Conservation (phyloP, 2,329 filamentous ascomycete genomes). For the Nemania sp. region DNA sequence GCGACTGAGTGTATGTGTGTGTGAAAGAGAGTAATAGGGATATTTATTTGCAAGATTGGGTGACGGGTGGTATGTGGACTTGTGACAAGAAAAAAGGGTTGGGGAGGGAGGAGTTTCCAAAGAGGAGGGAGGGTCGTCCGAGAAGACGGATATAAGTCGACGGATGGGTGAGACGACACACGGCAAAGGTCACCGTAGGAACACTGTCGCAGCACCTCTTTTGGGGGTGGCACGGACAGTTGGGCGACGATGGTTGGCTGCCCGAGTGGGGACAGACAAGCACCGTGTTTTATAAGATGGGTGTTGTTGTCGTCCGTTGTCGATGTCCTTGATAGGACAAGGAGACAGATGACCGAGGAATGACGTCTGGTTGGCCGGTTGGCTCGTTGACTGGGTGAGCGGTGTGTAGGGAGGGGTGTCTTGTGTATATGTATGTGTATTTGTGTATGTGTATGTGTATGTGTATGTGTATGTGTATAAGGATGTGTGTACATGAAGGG, state of each 20-base stretch:
- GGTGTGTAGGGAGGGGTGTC: constrained; percentile 6
- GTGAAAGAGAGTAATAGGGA: constrained; percentile 4
- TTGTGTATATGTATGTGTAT: too few relatives aligned
- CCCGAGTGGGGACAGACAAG: background rate
- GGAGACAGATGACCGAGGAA: background rate
- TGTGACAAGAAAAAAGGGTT: constrained; percentile 14
- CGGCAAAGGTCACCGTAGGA: constrained; percentile 28
- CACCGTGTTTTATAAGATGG: background rate
- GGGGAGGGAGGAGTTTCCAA: constrained; percentile 17
- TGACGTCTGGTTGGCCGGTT: constrained; percentile 8
- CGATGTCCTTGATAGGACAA: constrained; percentile 20
- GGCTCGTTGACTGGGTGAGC: constrained; percentile 3
- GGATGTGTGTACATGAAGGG: background rate
- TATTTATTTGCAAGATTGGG: background rate
- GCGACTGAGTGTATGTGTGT: background rate
- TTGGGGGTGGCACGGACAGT: constrained; percentile 24
- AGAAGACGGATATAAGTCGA: constrained; percentile 20
- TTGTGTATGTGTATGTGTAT: too few relatives aligned
- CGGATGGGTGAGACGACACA: constrained; percentile 18
- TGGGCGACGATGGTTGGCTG: constrained; percentile 25
- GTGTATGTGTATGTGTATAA: too few relatives aligned
- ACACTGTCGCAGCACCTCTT: constrained; percentile 26
- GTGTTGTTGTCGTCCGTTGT: constrained; percentile 13
- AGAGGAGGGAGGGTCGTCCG: constrained; percentile 15
- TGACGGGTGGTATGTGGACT: constrained; percentile 12